These are phyloP conservation scores for Grosmannia huntii DNA, from an alignment of 2,329 filamentous ascomycete species.

Conservation along the genomic window DNA sequence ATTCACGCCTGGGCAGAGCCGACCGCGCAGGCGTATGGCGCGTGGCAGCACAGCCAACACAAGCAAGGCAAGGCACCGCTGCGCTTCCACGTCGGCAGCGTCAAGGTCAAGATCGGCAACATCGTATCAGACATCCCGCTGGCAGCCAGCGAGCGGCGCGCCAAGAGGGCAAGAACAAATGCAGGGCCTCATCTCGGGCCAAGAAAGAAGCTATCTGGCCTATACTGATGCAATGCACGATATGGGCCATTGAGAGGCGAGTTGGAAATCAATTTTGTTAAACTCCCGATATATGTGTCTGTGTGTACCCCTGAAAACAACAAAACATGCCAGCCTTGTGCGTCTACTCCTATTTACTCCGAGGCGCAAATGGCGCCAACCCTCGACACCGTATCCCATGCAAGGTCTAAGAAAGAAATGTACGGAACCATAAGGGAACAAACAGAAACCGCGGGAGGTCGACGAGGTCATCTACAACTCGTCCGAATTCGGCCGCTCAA, in stretches of 20 bases:
- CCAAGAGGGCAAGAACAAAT: not conserved
- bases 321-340: not conserved
- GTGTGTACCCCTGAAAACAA: not conserved
- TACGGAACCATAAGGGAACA: not conserved
- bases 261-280: too few species aligned
- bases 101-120: conserved; percentile 70
- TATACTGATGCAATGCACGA: not conserved
- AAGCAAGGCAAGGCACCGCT: conserved; percentile 19
- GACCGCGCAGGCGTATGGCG: conserved; percentile 21
- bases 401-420: not conserved
- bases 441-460: not conserved
- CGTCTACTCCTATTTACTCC: not conserved
- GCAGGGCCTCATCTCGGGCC: not conserved
- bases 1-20: conserved; percentile 25
- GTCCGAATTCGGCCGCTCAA: conserved; percentile 31
- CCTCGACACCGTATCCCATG: not conserved
- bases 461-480: conserved; percentile 27
- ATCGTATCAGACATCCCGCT: conserved; percentile 37
- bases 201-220: not conserved
- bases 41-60: conserved; percentile 10
- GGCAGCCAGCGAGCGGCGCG: not conserved
- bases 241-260: not conserved
- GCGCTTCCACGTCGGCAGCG: conserved; percentile 39
- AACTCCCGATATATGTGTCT: not conserved
- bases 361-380: not conserved